Conservation (phyloP, 306 rosid genomes). For the Sindora glabra region DNA sequence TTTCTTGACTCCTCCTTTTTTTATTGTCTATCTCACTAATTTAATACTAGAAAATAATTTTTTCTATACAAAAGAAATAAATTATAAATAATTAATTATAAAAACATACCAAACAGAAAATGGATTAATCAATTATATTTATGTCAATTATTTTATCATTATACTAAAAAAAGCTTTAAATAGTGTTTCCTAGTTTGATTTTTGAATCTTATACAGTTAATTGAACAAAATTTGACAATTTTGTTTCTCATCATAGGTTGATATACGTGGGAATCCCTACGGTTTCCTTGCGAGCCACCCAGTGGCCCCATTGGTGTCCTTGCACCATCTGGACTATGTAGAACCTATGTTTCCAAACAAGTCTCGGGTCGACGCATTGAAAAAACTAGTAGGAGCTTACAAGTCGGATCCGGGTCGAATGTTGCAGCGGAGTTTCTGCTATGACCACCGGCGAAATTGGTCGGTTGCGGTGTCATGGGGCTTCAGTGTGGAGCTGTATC, state of each 20-base stretch:
- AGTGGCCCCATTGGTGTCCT: conserved; percentile 56
- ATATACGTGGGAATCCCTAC: conserved; percentile 52
- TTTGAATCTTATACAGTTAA: no score
- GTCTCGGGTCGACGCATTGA: conserved; percentile 19
- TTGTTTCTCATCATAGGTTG: conserved; percentile 24
- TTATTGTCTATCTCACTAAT: no score
- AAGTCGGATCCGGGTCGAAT: conserved; percentile 54
- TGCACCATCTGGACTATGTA: conserved; percentile 66
- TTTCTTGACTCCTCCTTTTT: no score
- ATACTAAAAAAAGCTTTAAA: no score
- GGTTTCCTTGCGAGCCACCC: conserved; percentile 74
- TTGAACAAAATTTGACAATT: no score
- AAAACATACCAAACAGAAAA: no score
- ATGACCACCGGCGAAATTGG: conserved; percentile 55
- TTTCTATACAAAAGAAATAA: no score
- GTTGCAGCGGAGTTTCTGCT: conserved; percentile 44
- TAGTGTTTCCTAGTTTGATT: no score
- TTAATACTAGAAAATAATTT: no score
- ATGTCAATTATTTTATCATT: no score
- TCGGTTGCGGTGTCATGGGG: conserved; percentile 74
- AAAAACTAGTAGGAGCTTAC: conserved; percentile 1
- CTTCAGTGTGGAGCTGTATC: conserved; percentile 48
- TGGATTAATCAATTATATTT: no score
- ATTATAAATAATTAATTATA: no score
- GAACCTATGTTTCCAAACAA: conserved; percentile 43